Base-by-base conservation (phyloP, 2,329 filamentous ascomycete species). In the Talaromyces verruculosus region DNA sequence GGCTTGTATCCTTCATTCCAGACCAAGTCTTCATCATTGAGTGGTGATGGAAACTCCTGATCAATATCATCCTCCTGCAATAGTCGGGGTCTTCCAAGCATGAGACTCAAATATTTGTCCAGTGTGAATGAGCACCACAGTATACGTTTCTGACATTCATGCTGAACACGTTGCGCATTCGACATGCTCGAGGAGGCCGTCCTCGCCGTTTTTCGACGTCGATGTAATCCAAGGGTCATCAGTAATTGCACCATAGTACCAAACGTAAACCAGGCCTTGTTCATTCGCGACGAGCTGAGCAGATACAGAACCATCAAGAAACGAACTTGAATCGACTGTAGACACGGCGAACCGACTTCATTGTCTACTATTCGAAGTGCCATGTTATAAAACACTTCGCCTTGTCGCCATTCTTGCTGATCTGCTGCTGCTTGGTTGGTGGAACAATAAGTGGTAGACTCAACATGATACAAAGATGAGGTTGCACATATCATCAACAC, bases 201-300 rank as follows among this genome's bases (percentile, higher is more conserved):
- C n/a, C 41, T 43, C 3, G 10, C 10, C 41, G 41, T n/a, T 43
- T 43, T 43, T 8, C n/a, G 33, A 3, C 55, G 55, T 39, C 74
- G 71, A 65, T 80, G 77, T 25, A 80, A 61, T 15, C 78, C 78
- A 1, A 79, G 69, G 0, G 73, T 74, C 68, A 78, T 75, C 47
- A 76, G 69, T 4, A 80, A 67, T 64, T 80, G 78, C 2, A 76
- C 70, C 0, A 74, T 73, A 0, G 74, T 77, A 5, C 78, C 78
- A 58, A 79, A 76, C 0, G 71, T 71, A 61, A 76, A 79, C 77
- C 78, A 79, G 2, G 73, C 73, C 62, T 76, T 72, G 60, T 77
- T 78, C 2, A 75, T 73, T 19, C 78, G 70, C 5, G 75, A 78
- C 1, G 76, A 74, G 19, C 74, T 72, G n/a, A 80, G 67, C 17